A percentile compares a stretch with the other conserved stretches of the same genome.
Evolutionary conservation across 1,284 basidiomycete species (phyloP).

Genomic region (Chiua sp.): DNA sequence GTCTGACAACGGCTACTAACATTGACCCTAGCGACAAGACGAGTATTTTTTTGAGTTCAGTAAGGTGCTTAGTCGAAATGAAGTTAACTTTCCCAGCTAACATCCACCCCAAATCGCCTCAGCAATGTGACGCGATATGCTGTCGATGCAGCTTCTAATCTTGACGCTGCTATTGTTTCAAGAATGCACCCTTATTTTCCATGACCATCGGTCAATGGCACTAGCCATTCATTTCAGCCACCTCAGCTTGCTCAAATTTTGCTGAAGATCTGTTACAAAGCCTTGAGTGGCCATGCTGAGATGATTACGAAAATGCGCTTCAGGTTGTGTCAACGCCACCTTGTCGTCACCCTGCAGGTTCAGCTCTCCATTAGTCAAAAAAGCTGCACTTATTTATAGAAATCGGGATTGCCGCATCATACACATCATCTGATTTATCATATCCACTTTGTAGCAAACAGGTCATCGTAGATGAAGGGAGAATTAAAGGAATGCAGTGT

Average conservation of each 20-base stretch:
- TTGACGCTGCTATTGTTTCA: not conserved
- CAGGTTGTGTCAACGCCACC: not conserved
- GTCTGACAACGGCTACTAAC: not conserved
- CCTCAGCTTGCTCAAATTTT: not conserved
- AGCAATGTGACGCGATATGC: not conserved
- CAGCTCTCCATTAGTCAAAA: not conserved
- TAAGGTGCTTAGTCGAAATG: not conserved
- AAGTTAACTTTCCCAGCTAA: not conserved
- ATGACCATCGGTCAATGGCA: not conserved
- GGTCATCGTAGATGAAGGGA: too few species aligned
- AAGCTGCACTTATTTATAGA: not conserved
- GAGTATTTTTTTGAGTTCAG: not conserved
- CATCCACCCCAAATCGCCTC: not conserved
- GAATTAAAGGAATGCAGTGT: too few species aligned
- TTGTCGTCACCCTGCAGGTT: not conserved
- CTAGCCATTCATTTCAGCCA: not conserved
- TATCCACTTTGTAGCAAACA: too few species aligned
- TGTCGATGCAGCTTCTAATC: not conserved
- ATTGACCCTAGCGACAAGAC: not conserved
- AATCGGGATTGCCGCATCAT: slow-evolving; percentile 1
- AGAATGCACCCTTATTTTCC: not conserved
- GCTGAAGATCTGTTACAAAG: not conserved
- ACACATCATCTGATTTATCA: not conserved
- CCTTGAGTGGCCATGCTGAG: too few species aligned
- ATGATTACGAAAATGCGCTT: too few species aligned